These are phyloP conservation scores for Fraxinus velutina DNA, from an alignment of 305 asterid genomes.

Conservation along the genomic window DNA sequence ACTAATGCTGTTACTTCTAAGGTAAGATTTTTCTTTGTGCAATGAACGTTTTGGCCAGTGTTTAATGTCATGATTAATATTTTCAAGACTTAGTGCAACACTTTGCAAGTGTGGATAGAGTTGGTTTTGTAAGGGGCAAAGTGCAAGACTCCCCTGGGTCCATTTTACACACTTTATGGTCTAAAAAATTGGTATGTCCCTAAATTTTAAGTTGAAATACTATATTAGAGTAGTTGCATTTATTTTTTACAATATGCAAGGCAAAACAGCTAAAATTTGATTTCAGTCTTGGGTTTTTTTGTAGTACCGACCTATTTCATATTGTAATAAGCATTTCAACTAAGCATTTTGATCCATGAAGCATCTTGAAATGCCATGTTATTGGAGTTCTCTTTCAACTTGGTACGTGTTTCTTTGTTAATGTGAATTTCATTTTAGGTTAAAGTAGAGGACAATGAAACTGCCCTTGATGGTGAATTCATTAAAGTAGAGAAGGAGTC, in stretches of 20 bases:
- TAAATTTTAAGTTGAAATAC: background rate
- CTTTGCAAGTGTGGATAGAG: background rate
- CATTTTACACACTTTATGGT: background rate
- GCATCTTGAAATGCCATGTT: background rate
- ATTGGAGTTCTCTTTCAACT: background rate
- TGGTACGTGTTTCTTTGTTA: background rate
- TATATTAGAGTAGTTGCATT: background rate
- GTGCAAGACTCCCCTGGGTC: background rate
- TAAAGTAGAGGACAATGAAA: constrained; percentile 35
- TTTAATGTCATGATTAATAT: background rate
- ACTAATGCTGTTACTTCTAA: constrained; percentile 37
- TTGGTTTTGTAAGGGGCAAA: background rate
- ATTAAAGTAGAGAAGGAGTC: constrained; percentile 80
- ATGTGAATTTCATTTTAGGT: constrained; percentile 24
- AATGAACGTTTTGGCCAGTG: background rate
- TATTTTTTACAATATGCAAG: background rate
- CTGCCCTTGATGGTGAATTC: constrained; percentile 65
- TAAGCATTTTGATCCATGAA: background rate
- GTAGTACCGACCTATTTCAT: background rate
- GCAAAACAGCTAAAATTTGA: background rate
- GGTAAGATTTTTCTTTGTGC: constrained; percentile 27
- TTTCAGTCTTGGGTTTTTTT: background rate
- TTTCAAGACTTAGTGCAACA: background rate
- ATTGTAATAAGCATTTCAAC: background rate
- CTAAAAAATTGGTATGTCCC: background rate